Conservation (phyloP, 2,329 filamentous ascomycete genomes). For the Penicillium palitans region DNA sequence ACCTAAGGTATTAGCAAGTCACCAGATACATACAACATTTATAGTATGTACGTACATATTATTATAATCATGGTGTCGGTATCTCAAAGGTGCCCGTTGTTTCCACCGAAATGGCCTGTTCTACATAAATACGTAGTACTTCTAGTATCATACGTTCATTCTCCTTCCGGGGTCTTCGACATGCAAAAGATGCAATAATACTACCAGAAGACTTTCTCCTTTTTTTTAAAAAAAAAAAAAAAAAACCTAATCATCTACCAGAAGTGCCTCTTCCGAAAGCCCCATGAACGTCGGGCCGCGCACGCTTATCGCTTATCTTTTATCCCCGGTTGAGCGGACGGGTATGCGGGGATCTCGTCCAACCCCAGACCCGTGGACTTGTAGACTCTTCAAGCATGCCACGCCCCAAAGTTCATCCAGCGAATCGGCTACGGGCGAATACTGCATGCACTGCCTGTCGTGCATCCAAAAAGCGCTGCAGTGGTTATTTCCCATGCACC, state of each 20-base stretch:
- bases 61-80: too few species aligned
- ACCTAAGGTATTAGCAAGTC: too few species aligned
- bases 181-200: background rate
- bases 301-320: background rate
- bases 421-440: constrained; percentile 51
- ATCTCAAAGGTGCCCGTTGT: too few species aligned
- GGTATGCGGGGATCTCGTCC: background rate
- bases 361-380: constrained; percentile 6
- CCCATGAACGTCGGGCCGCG: constrained; percentile 1
- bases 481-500: constrained; percentile 50
- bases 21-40: too few species aligned
- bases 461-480: constrained; percentile 54
- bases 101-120: too few species aligned
- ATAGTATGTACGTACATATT: too few species aligned
- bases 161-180: too few species aligned
- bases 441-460: constrained; percentile 54
- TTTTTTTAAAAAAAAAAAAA: too few species aligned
- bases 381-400: constrained; percentile 45
- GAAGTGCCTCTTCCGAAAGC: constrained; percentile 4
- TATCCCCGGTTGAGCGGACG: background rate
- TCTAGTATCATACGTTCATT: too few species aligned
- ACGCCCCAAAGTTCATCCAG: constrained; percentile 53
- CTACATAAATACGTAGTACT: too few species aligned
- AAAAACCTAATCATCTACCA: background rate
- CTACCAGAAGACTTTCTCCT: background rate